Percentiles rank a stretch among this genome's conserved stretches.
phyloP scores from a whole-genome alignment of 1,139 yeast genomes.

The Nakaseomyces delphensis region DNA sequence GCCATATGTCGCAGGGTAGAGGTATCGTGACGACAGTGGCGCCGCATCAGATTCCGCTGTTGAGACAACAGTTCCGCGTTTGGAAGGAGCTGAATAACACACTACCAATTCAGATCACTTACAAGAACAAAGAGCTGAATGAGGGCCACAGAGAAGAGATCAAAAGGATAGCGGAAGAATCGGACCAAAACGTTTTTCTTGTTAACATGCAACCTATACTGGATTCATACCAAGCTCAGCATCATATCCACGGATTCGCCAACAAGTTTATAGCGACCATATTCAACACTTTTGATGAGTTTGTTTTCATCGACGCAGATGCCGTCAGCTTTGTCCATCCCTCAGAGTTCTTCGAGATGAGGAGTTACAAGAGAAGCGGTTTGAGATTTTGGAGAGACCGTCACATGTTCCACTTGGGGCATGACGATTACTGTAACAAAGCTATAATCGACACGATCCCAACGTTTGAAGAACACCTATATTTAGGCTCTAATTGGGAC shows the following conservation, averaged over 20 bases:
- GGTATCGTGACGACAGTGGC: constrained; percentile 13
- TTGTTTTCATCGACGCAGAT: constrained; percentile 44
- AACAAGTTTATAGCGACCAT: constrained; percentile 17
- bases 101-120: constrained; percentile 13
- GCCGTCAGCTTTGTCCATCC: constrained; percentile 36
- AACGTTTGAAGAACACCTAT: constrained; percentile 32
- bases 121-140: constrained; percentile 7
- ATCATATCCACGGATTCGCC: background rate
- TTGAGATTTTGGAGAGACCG: constrained; percentile 43
- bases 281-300: constrained; percentile 42
- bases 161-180: constrained; percentile 2
- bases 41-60: background rate
- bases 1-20: constrained; percentile 8
- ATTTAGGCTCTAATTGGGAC: constrained; percentile 5
- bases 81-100: constrained; percentile 9
- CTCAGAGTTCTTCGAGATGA: constrained; percentile 33
- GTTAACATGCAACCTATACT: constrained; percentile 5
- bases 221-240: background rate
- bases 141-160: background rate
- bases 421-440: constrained; percentile 27
- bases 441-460: constrained; percentile 37
- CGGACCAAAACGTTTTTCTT: constrained; percentile 9
- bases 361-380: constrained; percentile 34
- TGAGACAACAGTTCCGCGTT: background rate
- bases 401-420: constrained; percentile 33